These are phyloP conservation scores for Vicia villosa DNA, from an alignment of 306 rosid species.

Conservation along the genomic window DNA sequence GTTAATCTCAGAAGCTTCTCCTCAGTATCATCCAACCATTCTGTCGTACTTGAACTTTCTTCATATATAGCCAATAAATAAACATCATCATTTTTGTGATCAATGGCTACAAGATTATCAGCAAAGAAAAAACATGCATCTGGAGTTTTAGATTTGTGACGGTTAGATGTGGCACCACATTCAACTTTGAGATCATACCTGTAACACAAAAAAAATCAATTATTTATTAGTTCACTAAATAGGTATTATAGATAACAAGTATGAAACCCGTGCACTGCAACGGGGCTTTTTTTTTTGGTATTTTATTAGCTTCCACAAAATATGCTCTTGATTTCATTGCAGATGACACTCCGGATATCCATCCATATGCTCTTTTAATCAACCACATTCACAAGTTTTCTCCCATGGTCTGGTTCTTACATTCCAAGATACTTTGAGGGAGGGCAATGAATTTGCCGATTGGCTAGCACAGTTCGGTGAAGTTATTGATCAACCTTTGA, in stretches of 20 bases:
- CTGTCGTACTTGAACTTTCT: conserved; percentile 44
- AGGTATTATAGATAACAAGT: conserved; percentile 10
- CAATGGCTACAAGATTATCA: conserved; percentile 77
- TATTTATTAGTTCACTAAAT: conserved; percentile 27
- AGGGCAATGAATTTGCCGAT: neutral
- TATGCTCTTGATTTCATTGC: conserved; percentile 1
- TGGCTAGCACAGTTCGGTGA: neutral
- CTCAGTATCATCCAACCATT: conserved; percentile 78
- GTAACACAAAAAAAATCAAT: conserved; percentile 48
- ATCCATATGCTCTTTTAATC: neutral
- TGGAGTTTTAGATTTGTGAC: conserved; percentile 80
- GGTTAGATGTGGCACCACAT: conserved; percentile 67
- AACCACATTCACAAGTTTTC: neutral
- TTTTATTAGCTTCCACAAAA: neutral
- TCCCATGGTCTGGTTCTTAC: neutral
- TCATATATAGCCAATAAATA: conserved; percentile 71
- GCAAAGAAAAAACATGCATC: conserved; percentile 98
- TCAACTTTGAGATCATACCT: conserved; percentile 94
- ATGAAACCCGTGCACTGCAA: neutral
- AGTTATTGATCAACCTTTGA: conserved; percentile 1
- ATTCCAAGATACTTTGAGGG: neutral
- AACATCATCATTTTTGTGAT: conserved; percentile 83
- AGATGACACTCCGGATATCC: neutral
- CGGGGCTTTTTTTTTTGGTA: neutral
- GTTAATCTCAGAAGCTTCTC: conserved; percentile 66